Evolutionary conservation across 2,329 filamentous ascomycete genomes (phyloP).

Genomic region (Fusarium musae): DNA sequence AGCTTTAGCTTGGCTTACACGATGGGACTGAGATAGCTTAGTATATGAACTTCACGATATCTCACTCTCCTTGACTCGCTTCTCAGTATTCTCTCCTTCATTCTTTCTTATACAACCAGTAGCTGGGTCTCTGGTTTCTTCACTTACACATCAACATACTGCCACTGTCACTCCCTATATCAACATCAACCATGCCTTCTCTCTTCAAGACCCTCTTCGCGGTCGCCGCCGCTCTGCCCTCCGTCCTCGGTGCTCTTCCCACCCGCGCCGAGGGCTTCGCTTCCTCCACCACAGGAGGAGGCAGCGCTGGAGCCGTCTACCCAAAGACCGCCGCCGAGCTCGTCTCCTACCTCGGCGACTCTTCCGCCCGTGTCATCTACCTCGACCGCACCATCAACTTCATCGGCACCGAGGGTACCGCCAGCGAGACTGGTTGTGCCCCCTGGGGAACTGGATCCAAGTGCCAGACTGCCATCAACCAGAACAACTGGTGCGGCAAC

Average conservation of each 20-base stretch:
- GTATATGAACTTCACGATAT: constrained; percentile 20
- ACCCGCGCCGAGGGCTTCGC: constrained; percentile 57
- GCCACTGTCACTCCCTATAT: constrained; percentile 2
- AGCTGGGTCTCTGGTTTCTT: constrained; percentile 33
- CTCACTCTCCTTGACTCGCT: neutral
- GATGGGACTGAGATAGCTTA: neutral
- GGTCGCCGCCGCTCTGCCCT: constrained; percentile 33
- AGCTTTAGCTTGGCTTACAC: constrained; percentile 11
- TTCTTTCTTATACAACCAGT: constrained; percentile 8
- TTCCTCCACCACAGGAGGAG: constrained; percentile 69
- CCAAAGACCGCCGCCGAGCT: constrained; percentile 66
- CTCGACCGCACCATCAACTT: constrained; percentile 68
- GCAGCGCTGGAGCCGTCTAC: constrained; percentile 63
- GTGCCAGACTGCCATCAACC: constrained; percentile 70
- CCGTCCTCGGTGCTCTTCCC: constrained; percentile 40
- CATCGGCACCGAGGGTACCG: constrained; percentile 64
- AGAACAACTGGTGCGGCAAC: constrained; percentile 68
- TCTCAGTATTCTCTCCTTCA: constrained; percentile 2
- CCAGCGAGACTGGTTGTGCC: constrained; percentile 64
- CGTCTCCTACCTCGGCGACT: constrained; percentile 67
- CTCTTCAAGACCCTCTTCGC: constrained; percentile 37
- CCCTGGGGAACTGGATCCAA: constrained; percentile 64
- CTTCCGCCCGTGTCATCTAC: constrained; percentile 65
- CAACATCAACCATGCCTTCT: constrained; percentile 22
- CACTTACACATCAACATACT: neutral